Conservation (phyloP, 2,329 filamentous ascomycete species). For the Moelleriella libera region DNA sequence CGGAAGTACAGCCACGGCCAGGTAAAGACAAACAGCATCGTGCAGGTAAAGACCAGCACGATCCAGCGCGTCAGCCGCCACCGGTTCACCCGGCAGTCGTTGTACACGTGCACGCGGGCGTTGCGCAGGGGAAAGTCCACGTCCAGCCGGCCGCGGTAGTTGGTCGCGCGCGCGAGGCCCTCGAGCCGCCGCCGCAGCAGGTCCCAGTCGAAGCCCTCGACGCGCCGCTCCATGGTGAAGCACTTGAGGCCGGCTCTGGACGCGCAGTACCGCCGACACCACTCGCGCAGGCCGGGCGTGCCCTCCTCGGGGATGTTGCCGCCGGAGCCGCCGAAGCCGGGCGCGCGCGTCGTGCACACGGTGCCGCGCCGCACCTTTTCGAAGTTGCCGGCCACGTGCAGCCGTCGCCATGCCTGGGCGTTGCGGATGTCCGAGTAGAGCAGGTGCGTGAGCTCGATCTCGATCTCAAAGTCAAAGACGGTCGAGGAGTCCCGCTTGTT, state of each 20-base stretch:
- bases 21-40: constrained; percentile 52
- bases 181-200: constrained; percentile 36
- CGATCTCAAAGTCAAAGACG: constrained; percentile 45
- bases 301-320: constrained; percentile 14
- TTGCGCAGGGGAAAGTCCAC: constrained; percentile 47
- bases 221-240: constrained; percentile 34
- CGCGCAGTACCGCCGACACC: constrained; percentile 55
- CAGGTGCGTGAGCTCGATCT: constrained; percentile 43
- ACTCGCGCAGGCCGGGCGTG: constrained; percentile 29
- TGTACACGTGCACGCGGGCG: constrained; percentile 47
- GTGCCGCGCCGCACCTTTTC: constrained; percentile 54
- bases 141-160: constrained; percentile 48
- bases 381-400: constrained; percentile 40
- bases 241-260: constrained; percentile 41
- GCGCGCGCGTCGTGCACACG: constrained; percentile 35
- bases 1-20: constrained; percentile 58
- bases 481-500: constrained; percentile 30
- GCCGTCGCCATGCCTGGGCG: constrained; percentile 23
- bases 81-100: constrained; percentile 43
- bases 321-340: constrained; percentile 21
- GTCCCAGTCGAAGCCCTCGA: constrained; percentile 47
- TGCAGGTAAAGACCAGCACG: constrained; percentile 48
- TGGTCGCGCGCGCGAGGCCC: constrained; percentile 45
- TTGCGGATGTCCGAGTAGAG: constrained; percentile 31
- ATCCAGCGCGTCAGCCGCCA: constrained; percentile 54